A percentile compares a stretch with the other conserved stretches of the same genome.
phyloP scores from a whole-genome alignment of 495 filamentous ascomycete genomes.

The Symbiotaphrina buchneri region DNA sequence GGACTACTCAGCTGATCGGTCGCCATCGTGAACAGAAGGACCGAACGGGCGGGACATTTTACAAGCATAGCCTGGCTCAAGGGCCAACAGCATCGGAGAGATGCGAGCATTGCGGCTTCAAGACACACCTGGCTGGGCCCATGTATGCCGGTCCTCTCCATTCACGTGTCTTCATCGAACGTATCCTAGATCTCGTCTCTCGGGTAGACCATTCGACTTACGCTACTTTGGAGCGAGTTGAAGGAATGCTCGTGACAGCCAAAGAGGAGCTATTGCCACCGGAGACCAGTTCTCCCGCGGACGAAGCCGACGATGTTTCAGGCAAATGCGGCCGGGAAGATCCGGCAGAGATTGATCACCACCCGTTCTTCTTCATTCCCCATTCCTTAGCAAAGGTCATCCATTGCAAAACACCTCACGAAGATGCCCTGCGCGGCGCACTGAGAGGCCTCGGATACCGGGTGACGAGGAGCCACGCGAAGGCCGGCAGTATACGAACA shows the following conservation, averaged over 20 bases:
- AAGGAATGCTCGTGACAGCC: constrained; percentile 80
- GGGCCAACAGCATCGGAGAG: constrained; percentile 34
- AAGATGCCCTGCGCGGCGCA: constrained; percentile 55
- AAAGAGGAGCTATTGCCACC: constrained; percentile 40
- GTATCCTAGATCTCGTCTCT: constrained; percentile 45
- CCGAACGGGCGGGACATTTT: constrained; percentile 45
- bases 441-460: constrained; percentile 58
- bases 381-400: constrained; percentile 45
- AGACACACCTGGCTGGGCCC: constrained; percentile 70
- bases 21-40: constrained; percentile 35
- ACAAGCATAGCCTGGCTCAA: constrained; percentile 50
- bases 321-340: constrained; percentile 21
- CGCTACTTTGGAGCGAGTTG: constrained; percentile 52
- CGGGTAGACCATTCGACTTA: constrained; percentile 39
- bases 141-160: constrained; percentile 91
- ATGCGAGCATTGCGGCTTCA: constrained; percentile 70
- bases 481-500: constrained; percentile 72
- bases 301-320: constrained; percentile 4
- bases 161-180: constrained; percentile 55
- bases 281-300: constrained; percentile 5
- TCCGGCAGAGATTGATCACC: constrained; percentile 33
- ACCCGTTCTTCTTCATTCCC: constrained; percentile 79
- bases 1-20: constrained; percentile 54
- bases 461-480: constrained; percentile 64
- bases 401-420: constrained; percentile 51